Evolutionary conservation across 2,329 filamentous ascomycete species (phyloP).

Genomic region (Aspergillus sp.): DNA sequence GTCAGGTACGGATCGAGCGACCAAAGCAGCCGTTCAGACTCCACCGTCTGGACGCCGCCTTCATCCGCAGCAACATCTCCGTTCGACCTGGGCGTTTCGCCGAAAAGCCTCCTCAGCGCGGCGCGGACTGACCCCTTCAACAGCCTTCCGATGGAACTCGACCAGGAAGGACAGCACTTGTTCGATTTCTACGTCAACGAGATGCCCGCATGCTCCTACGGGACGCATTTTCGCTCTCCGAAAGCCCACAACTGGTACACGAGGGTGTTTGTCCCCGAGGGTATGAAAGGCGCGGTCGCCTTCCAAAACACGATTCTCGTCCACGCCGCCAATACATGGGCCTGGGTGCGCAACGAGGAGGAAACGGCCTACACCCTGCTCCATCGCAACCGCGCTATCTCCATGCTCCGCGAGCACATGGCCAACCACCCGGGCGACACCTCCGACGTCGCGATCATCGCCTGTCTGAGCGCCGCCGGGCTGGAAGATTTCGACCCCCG

Average conservation of each 20-base stretch:
- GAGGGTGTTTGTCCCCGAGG: constrained; percentile 39
- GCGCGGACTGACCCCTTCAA: constrained; percentile 40
- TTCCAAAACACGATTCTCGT: constrained; percentile 41
- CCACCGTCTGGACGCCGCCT: constrained; percentile 10
- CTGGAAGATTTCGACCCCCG: constrained; percentile 42
- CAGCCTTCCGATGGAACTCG: constrained; percentile 32
- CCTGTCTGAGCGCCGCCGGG: constrained; percentile 39
- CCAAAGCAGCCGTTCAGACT: constrained; percentile 13
- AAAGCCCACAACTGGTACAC: constrained; percentile 41
- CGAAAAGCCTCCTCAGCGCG: constrained; percentile 34
- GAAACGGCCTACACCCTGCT: constrained; percentile 31
- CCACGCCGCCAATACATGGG: constrained; percentile 39
- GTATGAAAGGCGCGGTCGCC: constrained; percentile 38
- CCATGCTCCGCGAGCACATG: constrained; percentile 35
- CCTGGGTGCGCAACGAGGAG: constrained; percentile 35
- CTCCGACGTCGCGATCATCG: constrained; percentile 39
- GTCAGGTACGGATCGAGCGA: constrained; percentile 5
- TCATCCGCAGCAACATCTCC: constrained; percentile 17
- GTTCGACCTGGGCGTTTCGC: constrained; percentile 21
- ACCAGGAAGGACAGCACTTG: constrained; percentile 29
- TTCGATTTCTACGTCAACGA: constrained; percentile 43
- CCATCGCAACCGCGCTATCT: constrained; percentile 32
- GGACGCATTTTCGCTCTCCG: constrained; percentile 30
- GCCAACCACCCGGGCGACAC: constrained; percentile 30
- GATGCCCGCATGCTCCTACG: constrained; percentile 41